These are phyloP conservation scores for Sergeia podlipaevii DNA, from an alignment of 208 protist species.

Conservation along the genomic window DNA sequence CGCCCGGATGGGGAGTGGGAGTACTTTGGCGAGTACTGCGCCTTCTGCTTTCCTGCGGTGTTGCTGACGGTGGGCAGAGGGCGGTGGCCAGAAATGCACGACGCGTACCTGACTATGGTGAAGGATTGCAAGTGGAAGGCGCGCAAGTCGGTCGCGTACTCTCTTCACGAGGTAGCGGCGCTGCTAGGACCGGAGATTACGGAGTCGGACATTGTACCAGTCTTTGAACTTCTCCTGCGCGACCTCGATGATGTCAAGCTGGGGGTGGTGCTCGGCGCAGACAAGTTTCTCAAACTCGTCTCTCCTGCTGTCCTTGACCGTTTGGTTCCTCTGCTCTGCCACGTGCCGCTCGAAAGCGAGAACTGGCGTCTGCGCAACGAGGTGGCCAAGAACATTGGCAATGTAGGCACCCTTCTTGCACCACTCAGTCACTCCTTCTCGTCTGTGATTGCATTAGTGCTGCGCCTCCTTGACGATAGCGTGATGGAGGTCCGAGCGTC, in stretches of 20 bases:
- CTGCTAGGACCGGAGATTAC: slow-evolving; percentile 89
- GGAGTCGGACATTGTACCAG: slow-evolving; percentile 76
- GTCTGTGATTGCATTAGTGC: slow-evolving; percentile 59
- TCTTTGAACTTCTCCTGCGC: slow-evolving; percentile 93
- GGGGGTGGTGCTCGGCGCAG: slow-evolving; percentile 83
- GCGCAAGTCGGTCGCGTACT: slow-evolving; percentile 92
- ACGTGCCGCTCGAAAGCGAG: slow-evolving; percentile 86
- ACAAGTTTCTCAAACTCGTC: slow-evolving; percentile 78
- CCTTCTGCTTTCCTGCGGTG: slow-evolving; percentile 94
- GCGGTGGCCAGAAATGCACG: slow-evolving; percentile 87
- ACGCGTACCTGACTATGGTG: slow-evolving; percentile 91
- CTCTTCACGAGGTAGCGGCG: slow-evolving; percentile 92
- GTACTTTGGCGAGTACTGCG: slow-evolving; percentile 90
- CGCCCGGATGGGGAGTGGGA: slow-evolving; percentile 87
- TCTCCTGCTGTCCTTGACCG: slow-evolving; percentile 40
- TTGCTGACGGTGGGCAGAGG: slow-evolving; percentile 78
- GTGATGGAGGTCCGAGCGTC: slow-evolving; percentile 86
- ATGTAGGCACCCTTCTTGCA: slow-evolving; percentile 67
- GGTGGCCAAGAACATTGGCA: slow-evolving; percentile 84
- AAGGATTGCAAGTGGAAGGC: slow-evolving; percentile 97
- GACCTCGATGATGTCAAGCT: slow-evolving; percentile 97
- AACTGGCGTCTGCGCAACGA: slow-evolving; percentile 94
- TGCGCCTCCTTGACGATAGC: slow-evolving; percentile 85
- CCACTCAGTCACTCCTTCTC: slow-evolving; percentile 41
- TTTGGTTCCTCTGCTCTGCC: slow-evolving; percentile 75